A percentile compares a stretch with the other conserved stretches of the same genome.
Evolutionary conservation across 1,139 yeast genomes (phyloP).

Genomic region (Magnusiomyces paraingens): DNA sequence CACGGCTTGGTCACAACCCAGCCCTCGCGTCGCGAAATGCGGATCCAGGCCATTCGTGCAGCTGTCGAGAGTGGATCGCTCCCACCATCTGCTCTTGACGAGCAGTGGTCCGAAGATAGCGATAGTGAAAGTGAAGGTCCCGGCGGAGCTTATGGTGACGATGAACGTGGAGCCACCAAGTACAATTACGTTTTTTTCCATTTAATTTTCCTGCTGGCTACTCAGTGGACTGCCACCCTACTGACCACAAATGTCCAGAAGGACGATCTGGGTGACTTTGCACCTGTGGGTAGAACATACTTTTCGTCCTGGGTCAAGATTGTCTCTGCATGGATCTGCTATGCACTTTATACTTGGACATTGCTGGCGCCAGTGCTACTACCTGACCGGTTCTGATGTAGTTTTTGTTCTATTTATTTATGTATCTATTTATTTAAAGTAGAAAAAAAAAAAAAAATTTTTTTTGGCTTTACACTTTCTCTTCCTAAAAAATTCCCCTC

Average conservation of each 20-base stretch:
- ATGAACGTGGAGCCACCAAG: constrained; percentile 61
- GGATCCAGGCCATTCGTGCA: constrained; percentile 82
- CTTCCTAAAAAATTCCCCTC: neutral
- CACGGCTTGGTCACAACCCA: constrained; percentile 42
- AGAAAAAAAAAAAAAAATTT: neutral
- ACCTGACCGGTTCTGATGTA: constrained; percentile 68
- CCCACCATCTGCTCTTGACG: constrained; percentile 88
- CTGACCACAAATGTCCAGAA: constrained; percentile 85
- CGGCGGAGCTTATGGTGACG: constrained; percentile 40
- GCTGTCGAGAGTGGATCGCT: constrained; percentile 94
- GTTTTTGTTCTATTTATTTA: neutral
- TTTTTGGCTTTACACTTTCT: neutral
- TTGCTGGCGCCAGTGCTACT: constrained; percentile 80
- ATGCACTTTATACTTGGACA: constrained; percentile 81
- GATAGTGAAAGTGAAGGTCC: constrained; percentile 28
- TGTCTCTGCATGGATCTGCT: constrained; percentile 88
- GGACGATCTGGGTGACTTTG: constrained; percentile 80
- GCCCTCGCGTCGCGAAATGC: constrained; percentile 66
- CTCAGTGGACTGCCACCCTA: constrained; percentile 94
- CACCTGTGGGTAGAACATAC: constrained; percentile 95
- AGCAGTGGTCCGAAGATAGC: constrained; percentile 43
- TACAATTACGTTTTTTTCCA: constrained; percentile 90
- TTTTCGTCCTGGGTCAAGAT: constrained; percentile 95
- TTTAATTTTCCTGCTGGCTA: constrained; percentile 84
- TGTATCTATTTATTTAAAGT: too few relatives aligned